Conservation (phyloP, 805 yeast species). For the Spathaspora boniae region DNA sequence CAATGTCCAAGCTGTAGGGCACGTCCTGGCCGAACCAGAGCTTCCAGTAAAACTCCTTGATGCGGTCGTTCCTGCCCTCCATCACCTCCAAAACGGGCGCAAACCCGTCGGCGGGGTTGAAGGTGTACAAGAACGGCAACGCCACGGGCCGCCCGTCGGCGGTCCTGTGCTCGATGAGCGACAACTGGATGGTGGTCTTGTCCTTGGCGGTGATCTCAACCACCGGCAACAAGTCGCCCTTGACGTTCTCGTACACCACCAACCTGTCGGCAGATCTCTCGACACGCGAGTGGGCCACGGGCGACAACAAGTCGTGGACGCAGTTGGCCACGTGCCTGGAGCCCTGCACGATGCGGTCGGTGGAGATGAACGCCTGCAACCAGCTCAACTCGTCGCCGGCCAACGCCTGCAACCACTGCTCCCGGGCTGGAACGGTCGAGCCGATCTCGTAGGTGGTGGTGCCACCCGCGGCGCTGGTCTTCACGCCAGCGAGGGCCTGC, state of each 20-base stretch:
- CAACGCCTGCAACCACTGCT: slow-evolving; percentile 70
- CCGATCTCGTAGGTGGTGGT: slow-evolving; percentile 37
- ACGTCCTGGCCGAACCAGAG: slow-evolving; percentile 78
- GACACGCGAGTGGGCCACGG: slow-evolving; percentile 58
- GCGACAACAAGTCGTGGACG: slow-evolving; percentile 73
- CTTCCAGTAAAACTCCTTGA: slow-evolving; percentile 96
- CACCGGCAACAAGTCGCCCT: slow-evolving; percentile 65
- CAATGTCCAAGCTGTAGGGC: slow-evolving; percentile 66
- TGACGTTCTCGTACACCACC: slow-evolving; percentile 64
- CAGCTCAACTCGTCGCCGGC: slow-evolving; percentile 80
- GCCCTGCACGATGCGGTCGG: slow-evolving; percentile 82
- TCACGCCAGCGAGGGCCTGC: slow-evolving; percentile 15
- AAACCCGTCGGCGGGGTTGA: slow-evolving; percentile 84
- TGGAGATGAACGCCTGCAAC: slow-evolving; percentile 86
- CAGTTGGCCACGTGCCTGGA: slow-evolving; percentile 77
- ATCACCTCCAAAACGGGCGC: slow-evolving; percentile 91
- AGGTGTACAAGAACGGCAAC: slow-evolving; percentile 73
- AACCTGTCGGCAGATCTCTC: slow-evolving; percentile 53
- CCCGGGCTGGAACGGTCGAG: slow-evolving; percentile 25
- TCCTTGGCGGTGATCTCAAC: slow-evolving; percentile 56
- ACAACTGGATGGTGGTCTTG: slow-evolving; percentile 57
- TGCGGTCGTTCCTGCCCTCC: slow-evolving; percentile 87
- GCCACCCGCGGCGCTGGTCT: slow-evolving; percentile 14
- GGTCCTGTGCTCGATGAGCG: slow-evolving; percentile 84
- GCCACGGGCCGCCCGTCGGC: slow-evolving; percentile 71